Percentiles rank a stretch among this genome's conserved stretches.
Evolutionary conservation across 2,329 filamentous ascomycete genomes (phyloP).

Genomic region (Fusarium dlaminii): DNA sequence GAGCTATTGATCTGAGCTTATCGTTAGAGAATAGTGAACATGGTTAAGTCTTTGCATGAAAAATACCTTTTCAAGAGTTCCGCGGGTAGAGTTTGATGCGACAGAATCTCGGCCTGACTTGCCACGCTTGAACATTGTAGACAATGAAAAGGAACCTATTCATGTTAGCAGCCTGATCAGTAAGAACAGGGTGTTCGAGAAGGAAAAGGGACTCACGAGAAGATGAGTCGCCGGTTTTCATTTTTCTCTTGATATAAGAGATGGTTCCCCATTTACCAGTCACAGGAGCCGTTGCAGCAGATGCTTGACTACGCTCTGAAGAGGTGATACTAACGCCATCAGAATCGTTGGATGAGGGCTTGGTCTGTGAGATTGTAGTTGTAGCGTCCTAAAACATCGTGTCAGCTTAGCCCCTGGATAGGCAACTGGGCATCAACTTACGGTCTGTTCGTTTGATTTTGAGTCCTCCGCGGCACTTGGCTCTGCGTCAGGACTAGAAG

Average conservation of each 20-base stretch:
- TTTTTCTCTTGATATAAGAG: not conserved
- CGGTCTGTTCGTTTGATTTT: not conserved
- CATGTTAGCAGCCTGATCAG: not conserved
- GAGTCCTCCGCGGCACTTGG: not conserved
- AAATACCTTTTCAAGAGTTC: not conserved
- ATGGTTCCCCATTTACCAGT: not conserved
- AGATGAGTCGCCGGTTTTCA: not conserved
- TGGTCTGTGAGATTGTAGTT: not conserved
- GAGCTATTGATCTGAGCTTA: not conserved
- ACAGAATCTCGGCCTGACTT: not conserved
- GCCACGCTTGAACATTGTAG: not conserved
- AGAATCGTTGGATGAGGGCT: not conserved
- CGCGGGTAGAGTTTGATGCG: not conserved
- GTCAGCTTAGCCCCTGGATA: not conserved
- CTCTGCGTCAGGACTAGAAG: not conserved
- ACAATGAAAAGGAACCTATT: constrained; percentile 8
- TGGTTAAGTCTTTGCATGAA: no score
- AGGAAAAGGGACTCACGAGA: not conserved
- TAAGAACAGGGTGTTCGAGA: not conserved
- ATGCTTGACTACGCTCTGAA: not conserved
- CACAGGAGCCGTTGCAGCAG: not conserved
- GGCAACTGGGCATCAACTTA: not conserved
- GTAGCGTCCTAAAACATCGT: not conserved
- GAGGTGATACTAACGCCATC: not conserved
- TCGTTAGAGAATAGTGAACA: not conserved